Conservation (phyloP, 2,329 filamentous ascomycete genomes). For the Aurifilum marmelostoma region DNA sequence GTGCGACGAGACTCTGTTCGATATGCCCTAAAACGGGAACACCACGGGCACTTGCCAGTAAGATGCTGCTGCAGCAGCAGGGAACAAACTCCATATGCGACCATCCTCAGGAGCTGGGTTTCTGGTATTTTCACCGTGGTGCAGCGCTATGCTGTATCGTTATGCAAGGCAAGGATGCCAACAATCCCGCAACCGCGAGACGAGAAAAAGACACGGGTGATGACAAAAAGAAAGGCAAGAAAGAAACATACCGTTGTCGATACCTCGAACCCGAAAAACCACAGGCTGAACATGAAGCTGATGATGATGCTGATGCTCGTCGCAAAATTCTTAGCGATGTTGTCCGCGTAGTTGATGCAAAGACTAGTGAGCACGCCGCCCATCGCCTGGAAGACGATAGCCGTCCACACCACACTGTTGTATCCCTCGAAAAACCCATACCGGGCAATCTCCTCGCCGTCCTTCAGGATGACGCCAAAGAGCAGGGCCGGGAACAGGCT, state of each 20-base stretch:
- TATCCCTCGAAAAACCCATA: conserved; percentile 95
- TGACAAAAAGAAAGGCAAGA: conserved; percentile 10
- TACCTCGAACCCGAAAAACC: conserved; percentile 80
- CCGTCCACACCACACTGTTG: conserved; percentile 87
- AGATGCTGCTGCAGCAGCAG: not conserved
- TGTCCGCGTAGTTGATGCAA: conserved; percentile 82
- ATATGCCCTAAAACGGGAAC: not conserved
- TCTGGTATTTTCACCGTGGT: not conserved
- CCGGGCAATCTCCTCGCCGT: conserved; percentile 80
- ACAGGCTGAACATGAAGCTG: conserved; percentile 82
- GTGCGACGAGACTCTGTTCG: not conserved
- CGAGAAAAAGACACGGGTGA: conserved; percentile 10
- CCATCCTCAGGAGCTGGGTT: not conserved
- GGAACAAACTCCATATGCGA: not conserved
- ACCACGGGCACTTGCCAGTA: not conserved
- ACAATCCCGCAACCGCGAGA: not conserved
- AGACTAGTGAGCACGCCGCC: conserved; percentile 85
- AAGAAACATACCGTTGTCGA: conserved; percentile 65
- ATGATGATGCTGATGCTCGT: conserved; percentile 90
- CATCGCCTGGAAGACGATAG: conserved; percentile 78
- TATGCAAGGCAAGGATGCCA: not conserved
- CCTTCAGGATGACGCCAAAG: conserved; percentile 82
- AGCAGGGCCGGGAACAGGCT: conserved; percentile 88
- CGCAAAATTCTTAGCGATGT: conserved; percentile 92
- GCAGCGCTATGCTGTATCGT: not conserved